Evolutionary conservation across 805 yeast genomes (phyloP), one percentile per base, ranked within the genome.

Genomic region (Pichia kluyveri): DNA sequence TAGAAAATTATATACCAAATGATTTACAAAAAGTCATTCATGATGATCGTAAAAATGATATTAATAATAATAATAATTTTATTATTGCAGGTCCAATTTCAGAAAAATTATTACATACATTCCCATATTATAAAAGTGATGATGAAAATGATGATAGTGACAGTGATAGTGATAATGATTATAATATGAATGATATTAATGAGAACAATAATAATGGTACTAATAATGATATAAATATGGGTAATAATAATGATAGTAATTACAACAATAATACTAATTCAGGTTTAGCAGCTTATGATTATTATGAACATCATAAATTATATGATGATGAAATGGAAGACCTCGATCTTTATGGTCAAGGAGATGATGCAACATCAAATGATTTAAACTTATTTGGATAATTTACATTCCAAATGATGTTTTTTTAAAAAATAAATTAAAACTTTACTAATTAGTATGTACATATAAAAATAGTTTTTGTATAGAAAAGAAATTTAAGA

Each of bases 11-110:
- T 43, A 47, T 60, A 28, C 67, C 67, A 3, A 43, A 54, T n/a
- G 68, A 62, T 40, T 52, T 55, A 17, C 51, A 46, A 38, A 54
- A 51, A n/a, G 39, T 51, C 17, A 50, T 52, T 18, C 44, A 45
- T 4, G 51, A 52, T n/a, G 51, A 47, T 18, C 44, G 43, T 4
- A 50, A 52, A 15, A 50, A 47, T 18, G 14, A 47, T 17, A 47
- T 37, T n/a, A 56, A 50, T 41, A 57, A 61, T 7, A 50, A 48
- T 31, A 55, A 54, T 36, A 68, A 66, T 42, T 63, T 62, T 45
- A 41, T 63, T 14, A 60, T 67, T 17, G 53, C 57, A 8, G 71
- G 69, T 0, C 69, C 69, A 1, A 59, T 68, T 12, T 69, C 71
- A 2, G 68, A 63, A 19, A 58, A 48, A 11, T 44, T 67, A 27